phyloP scores from a whole-genome alignment of 306 rosid genomes.

The Dryas drummondii region DNA sequence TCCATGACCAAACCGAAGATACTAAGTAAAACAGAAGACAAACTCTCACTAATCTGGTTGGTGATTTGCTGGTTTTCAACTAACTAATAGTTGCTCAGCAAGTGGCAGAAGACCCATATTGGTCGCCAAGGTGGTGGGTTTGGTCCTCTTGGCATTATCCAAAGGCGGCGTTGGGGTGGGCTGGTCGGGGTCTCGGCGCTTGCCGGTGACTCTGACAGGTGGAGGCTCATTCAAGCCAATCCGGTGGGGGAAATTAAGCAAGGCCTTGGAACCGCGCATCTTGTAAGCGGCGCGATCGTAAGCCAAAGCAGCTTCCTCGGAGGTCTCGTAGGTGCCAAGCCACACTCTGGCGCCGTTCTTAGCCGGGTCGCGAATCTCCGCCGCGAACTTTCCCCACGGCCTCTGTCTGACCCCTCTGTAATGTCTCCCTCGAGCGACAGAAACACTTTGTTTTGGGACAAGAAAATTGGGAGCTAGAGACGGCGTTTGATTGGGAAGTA shows the following conservation, averaged over 20 bases:
- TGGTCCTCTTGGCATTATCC: slow-evolving; percentile 23
- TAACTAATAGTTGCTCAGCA: slow-evolving; percentile 29
- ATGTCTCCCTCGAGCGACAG: slow-evolving; percentile 23
- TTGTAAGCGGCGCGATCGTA: slow-evolving; percentile 55
- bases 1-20: too few species aligned
- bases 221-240: slow-evolving; percentile 49
- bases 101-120: slow-evolving; percentile 8
- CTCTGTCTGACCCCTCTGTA: slow-evolving; percentile 55
- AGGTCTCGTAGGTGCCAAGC: slow-evolving; percentile 64
- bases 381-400: slow-evolving; percentile 62
- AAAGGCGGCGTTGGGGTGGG: too few species aligned
- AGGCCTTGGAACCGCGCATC: slow-evolving; percentile 57
- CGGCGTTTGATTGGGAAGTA: too few species aligned
- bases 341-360: slow-evolving; percentile 54
- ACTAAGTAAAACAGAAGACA: too few species aligned
- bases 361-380: slow-evolving; percentile 61
- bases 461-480: too few species aligned
- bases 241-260: slow-evolving; percentile 57
- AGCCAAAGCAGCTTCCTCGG: slow-evolving; percentile 64
- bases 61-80: neutral
- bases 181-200: slow-evolving; percentile 28
- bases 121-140: neutral
- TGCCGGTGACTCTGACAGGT: slow-evolving; percentile 47
- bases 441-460: too few species aligned
- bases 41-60: too few species aligned